A percentile compares a stretch with the other conserved stretches of the same genome.
phyloP scores from a whole-genome alignment of 495 filamentous ascomycete species.

The Hyaloscypha bicolor region DNA sequence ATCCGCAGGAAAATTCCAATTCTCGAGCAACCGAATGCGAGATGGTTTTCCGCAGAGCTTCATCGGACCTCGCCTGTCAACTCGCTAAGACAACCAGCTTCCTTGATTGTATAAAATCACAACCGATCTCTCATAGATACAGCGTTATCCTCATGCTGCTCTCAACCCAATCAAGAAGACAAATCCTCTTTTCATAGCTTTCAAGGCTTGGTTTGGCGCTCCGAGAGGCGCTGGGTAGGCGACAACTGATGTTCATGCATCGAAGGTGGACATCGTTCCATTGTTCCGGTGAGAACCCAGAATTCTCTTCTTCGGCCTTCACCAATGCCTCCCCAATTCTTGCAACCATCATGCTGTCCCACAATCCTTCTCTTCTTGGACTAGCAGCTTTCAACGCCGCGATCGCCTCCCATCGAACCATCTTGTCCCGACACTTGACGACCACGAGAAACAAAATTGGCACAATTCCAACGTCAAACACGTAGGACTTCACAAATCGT shows the following conservation, averaged over 20 bases:
- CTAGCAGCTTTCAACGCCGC: neutral
- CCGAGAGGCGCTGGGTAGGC: neutral
- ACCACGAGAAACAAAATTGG: neutral
- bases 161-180: slow-evolving; percentile 7
- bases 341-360: neutral
- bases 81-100: too few relatives aligned
- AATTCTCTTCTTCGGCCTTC: neutral
- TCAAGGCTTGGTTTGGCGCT: neutral
- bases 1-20: too few relatives aligned
- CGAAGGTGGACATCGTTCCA: slow-evolving; percentile 4
- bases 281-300: neutral
- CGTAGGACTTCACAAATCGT: neutral
- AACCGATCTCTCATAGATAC: neutral
- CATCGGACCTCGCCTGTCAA: too few relatives aligned
- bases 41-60: too few relatives aligned
- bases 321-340: neutral
- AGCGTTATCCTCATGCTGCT: neutral
- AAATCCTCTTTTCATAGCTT: neutral
- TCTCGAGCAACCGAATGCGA: too few relatives aligned
- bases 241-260: slow-evolving; percentile 1
- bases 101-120: too few relatives aligned
- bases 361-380: slow-evolving; percentile 2
- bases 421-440: neutral
- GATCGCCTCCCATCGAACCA: neutral
- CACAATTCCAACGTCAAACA: neutral